Conservation (phyloP, 2,329 filamentous ascomycete genomes). For the Kalmusia sp. region DNA sequence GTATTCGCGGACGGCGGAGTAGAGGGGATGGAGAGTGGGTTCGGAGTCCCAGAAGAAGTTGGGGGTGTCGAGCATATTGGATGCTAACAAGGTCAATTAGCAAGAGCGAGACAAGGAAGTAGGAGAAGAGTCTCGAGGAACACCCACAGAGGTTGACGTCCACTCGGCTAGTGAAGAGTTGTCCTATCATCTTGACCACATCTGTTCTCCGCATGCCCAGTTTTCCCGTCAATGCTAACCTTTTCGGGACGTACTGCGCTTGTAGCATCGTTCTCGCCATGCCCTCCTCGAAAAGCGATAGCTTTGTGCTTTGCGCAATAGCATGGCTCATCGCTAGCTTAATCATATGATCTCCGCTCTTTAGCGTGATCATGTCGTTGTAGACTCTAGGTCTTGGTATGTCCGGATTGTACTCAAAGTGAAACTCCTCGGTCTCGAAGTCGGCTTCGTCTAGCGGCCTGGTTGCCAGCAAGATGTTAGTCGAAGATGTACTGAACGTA, state of each 20-base stretch:
- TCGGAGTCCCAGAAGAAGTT: conserved; percentile 99
- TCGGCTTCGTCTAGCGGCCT: conserved; percentile 85
- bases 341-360: conserved; percentile 97
- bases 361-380: conserved; percentile 98
- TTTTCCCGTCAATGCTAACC: conserved; percentile 85
- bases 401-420: conserved; percentile 92
- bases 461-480: conserved; percentile 72
- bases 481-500: conserved; percentile 79
- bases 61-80: conserved; percentile 93
- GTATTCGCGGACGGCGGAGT: conserved; percentile 93
- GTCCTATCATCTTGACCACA: conserved; percentile 89
- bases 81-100: conserved; percentile 63
- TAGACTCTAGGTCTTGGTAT: conserved; percentile 90
- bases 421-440: conserved; percentile 97
- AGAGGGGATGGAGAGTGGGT: conserved; percentile 91
- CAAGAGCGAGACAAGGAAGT: background rate
- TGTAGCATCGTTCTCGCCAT: conserved; percentile 95
- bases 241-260: conserved; percentile 89
- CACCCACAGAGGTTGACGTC: conserved; percentile 98
- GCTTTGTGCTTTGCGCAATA: conserved; percentile 95
- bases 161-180: conserved; percentile 90
- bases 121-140: conserved; percentile 20
- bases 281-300: conserved; percentile 93
- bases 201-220: conserved; percentile 91
- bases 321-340: conserved; percentile 97